A percentile compares a stretch with the other conserved stretches of the same genome.
Conservation (phyloP, 2,329 filamentous ascomycete genomes). For the Penicillium sp. region DNA sequence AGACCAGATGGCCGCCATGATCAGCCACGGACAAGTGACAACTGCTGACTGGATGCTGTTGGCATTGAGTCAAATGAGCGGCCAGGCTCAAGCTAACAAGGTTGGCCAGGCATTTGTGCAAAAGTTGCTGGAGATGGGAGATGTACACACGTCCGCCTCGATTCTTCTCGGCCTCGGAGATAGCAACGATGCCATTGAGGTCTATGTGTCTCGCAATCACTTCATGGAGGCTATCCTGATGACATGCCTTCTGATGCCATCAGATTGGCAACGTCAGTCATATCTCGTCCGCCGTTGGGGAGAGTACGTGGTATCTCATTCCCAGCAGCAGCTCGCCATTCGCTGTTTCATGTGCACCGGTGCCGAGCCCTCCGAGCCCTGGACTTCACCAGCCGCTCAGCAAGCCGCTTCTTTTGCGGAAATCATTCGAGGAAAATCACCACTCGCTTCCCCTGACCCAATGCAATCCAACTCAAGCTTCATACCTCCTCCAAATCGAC, state of each 20-base stretch:
- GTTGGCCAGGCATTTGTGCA: conserved; percentile 89
- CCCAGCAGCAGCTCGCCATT: conserved; percentile 86
- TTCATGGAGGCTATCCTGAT: conserved; percentile 92
- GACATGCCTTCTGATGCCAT: conserved; percentile 76
- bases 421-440: conserved; percentile 24
- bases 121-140: conserved; percentile 81
- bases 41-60: conserved; percentile 97
- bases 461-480: conserved; percentile 40
- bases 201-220: conserved; percentile 86
- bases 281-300: conserved; percentile 93
- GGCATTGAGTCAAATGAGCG: conserved; percentile 83
- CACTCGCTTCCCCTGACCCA: conserved; percentile 58
- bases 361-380: conserved; percentile 78
- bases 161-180: conserved; percentile 92
- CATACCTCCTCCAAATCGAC: conserved; percentile 24
- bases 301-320: conserved; percentile 81
- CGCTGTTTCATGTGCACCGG: conserved; percentile 90
- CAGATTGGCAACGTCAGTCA: conserved; percentile 87
- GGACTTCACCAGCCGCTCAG: conserved; percentile 79
- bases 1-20: conserved; percentile 75
- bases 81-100: conserved; percentile 77
- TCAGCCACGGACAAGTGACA: conserved; percentile 78
- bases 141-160: conserved; percentile 87
- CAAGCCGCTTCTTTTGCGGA: conserved; percentile 50
- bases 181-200: conserved; percentile 89